phyloP scores from a whole-genome alignment of 495 filamentous ascomycete genomes.

The Talaromyces wortmannii region DNA sequence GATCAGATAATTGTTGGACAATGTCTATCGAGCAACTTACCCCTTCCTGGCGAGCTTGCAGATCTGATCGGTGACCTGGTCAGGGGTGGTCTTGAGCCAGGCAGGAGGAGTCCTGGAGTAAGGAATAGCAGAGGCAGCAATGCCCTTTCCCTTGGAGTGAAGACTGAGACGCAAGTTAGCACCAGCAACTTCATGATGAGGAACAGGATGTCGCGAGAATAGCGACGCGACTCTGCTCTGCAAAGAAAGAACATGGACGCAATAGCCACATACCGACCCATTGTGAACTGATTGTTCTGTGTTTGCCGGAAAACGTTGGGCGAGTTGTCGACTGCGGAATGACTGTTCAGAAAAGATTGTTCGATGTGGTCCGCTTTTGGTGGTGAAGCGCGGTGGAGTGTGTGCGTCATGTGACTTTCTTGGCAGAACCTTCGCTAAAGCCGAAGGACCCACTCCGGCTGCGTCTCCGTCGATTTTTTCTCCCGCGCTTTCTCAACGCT shows the following conservation, averaged over 20 bases:
- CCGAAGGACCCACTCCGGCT: background rate
- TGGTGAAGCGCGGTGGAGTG: background rate
- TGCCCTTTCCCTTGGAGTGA: conserved; percentile 99
- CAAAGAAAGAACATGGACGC: background rate
- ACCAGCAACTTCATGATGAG: background rate
- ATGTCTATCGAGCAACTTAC: conserved; percentile 22
- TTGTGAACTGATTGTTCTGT: conserved; percentile 11
- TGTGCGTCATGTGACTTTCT: conserved; percentile 5
- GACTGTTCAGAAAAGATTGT: background rate
- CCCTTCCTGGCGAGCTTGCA: conserved; percentile 96
- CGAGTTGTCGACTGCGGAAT: conserved; percentile 4
- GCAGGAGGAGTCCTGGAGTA: conserved; percentile 88
- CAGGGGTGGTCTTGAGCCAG: conserved; percentile 88
- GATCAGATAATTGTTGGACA: background rate
- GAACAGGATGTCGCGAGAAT: background rate
- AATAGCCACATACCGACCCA: background rate
- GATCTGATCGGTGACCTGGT: conserved; percentile 96
- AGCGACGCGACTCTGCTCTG: background rate
- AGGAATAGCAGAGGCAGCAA: conserved; percentile 86
- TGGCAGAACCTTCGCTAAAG: conserved; percentile 1
- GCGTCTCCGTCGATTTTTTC: background rate
- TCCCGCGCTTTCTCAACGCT: background rate
- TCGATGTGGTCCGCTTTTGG: background rate
- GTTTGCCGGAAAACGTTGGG: conserved; percentile 18
- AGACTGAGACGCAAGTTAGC: conserved; percentile 57